phyloP scores from a whole-genome alignment of 2,329 filamentous ascomycete genomes.

The Ophiostoma tasmaniense region DNA sequence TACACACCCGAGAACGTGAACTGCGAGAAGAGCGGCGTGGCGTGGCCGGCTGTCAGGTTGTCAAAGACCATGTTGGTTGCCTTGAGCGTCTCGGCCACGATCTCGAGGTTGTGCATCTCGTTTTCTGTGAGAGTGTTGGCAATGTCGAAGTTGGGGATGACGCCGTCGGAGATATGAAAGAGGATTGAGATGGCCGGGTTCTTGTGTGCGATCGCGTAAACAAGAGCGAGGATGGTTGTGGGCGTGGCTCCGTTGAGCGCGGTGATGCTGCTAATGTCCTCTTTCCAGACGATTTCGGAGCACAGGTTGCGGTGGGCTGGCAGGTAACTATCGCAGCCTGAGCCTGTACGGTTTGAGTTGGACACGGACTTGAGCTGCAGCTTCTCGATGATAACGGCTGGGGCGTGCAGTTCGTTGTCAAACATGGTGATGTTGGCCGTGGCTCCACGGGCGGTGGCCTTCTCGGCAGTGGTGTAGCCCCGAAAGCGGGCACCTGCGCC shows the following conservation, averaged over 20 bases:
- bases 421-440: conserved; percentile 38
- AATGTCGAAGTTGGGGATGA: background rate
- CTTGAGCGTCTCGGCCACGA: conserved; percentile 21
- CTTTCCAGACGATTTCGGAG: conserved; percentile 40
- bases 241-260: conserved; percentile 5
- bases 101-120: background rate
- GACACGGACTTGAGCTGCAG: conserved; percentile 36
- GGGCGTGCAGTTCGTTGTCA: conserved; percentile 26
- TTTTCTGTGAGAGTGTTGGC: background rate
- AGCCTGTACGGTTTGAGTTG: conserved; percentile 22
- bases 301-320: conserved; percentile 42
- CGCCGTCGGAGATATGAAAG: conserved; percentile 22
- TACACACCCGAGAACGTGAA: conserved; percentile 26
- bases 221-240: conserved; percentile 23
- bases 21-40: conserved; percentile 29
- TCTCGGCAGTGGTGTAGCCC: conserved; percentile 34
- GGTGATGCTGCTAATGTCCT: conserved; percentile 28
- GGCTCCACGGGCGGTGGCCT: conserved; percentile 31
- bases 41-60: conserved; percentile 21
- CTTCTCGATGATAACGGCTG: conserved; percentile 37
- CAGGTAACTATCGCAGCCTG: conserved; percentile 32
- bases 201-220: conserved; percentile 33
- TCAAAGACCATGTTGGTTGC: conserved; percentile 25
- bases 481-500: conserved; percentile 30
- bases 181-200: conserved; percentile 32